Evolutionary conservation across 805 yeast genomes (phyloP).

Genomic region (Nakazawaea peltata): DNA sequence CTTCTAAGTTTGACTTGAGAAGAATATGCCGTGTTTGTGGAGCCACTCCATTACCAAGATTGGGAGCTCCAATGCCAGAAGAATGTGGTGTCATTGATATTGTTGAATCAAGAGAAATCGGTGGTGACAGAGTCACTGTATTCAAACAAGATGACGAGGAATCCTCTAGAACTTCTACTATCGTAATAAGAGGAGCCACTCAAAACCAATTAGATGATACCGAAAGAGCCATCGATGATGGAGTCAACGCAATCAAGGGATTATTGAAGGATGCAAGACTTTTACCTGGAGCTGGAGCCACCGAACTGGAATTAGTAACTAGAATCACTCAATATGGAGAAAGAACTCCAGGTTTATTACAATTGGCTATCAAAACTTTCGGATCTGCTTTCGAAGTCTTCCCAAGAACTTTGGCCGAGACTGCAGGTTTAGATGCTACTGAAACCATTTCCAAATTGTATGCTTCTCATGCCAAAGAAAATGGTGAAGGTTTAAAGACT

Average conservation of each 20-base stretch:
- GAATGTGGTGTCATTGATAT: slow-evolving; percentile 85
- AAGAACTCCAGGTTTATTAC: slow-evolving; percentile 85
- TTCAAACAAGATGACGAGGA: slow-evolving; percentile 67
- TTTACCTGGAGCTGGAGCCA: slow-evolving; percentile 94
- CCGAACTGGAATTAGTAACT: slow-evolving; percentile 81
- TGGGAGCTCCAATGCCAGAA: slow-evolving; percentile 93
- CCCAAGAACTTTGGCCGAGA: slow-evolving; percentile 89
- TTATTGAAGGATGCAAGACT: slow-evolving; percentile 73
- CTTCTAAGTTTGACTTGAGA: slow-evolving; percentile 90
- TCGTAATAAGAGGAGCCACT: slow-evolving; percentile 93
- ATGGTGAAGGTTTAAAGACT: slow-evolving; percentile 19
- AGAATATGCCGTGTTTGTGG: slow-evolving; percentile 95
- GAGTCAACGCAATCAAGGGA: slow-evolving; percentile 87
- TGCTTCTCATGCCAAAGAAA: slow-evolving; percentile 66
- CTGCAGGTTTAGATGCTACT: slow-evolving; percentile 85
- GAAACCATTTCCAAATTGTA: slow-evolving; percentile 86
- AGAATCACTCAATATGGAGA: slow-evolving; percentile 82
- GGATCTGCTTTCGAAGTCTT: slow-evolving; percentile 93
- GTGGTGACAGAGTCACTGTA: slow-evolving; percentile 94
- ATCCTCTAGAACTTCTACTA: slow-evolving; percentile 79
- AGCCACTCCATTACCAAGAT: slow-evolving; percentile 89
- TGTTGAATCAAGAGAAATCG: slow-evolving; percentile 89
- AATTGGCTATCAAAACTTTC: slow-evolving; percentile 87
- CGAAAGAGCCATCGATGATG: slow-evolving; percentile 96
- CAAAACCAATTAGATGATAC: slow-evolving; percentile 88